Conservation (phyloP, 495 filamentous ascomycete species). For the Tirmania nivea region DNA sequence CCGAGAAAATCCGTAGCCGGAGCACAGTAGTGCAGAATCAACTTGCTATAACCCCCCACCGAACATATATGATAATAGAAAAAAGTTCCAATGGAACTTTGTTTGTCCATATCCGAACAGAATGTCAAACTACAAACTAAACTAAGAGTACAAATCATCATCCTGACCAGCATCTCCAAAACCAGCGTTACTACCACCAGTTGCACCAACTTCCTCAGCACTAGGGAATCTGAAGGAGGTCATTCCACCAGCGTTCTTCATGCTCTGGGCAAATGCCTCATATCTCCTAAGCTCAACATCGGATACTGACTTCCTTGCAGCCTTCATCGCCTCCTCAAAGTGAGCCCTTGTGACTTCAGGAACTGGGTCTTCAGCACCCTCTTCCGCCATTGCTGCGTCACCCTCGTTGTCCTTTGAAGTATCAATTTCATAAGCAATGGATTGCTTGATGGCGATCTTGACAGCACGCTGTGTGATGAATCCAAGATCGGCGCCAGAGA, state of each 20-base stretch:
- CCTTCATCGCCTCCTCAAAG: conserved; percentile 96
- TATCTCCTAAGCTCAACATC: conserved; percentile 95
- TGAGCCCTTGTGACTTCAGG: conserved; percentile 82
- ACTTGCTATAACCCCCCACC: no score
- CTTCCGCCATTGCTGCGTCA: conserved; percentile 51
- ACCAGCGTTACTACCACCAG: background rate
- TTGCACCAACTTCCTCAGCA: background rate
- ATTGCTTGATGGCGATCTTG: conserved; percentile 97
- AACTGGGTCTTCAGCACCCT: conserved; percentile 79
- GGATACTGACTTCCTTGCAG: conserved; percentile 75
- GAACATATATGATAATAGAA: no score
- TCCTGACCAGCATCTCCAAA: background rate
- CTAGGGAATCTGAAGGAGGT: conserved; percentile 75
- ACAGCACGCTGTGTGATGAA: conserved; percentile 97
- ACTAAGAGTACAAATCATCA: background rate
- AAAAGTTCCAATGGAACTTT: no score
- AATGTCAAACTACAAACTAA: background rate
- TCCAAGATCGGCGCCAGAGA: conserved; percentile 97
- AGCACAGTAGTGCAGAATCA: no score
- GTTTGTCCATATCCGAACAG: no score
- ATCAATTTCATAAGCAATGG: conserved; percentile 78
- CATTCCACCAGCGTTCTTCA: conserved; percentile 92
- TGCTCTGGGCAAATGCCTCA: conserved; percentile 93
- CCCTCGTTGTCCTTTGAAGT: conserved; percentile 73
- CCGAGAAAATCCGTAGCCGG: no score